Evolutionary conservation across 2,329 filamentous ascomycete genomes (phyloP).

Genomic region (Aspergillus sp.): DNA sequence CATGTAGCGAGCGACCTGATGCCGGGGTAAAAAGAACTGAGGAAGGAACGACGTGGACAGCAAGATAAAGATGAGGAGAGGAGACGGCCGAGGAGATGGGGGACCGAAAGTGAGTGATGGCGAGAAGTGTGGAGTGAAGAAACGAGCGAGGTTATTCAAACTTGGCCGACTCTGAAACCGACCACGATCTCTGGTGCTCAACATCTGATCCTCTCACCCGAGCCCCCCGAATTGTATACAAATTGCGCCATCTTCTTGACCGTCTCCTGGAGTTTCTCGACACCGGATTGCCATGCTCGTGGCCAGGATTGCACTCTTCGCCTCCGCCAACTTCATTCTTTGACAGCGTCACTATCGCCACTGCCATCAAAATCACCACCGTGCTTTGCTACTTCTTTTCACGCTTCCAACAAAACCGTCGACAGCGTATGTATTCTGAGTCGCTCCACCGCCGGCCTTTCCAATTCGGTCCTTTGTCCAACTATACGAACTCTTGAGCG

Average conservation of each 20-base stretch:
- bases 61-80: not conserved
- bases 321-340: not conserved
- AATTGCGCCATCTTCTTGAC: not conserved
- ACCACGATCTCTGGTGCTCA: not conserved
- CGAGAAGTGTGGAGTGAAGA: not conserved
- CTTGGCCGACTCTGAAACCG: not conserved
- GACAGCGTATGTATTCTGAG: not conserved
- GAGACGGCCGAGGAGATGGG: not conserved
- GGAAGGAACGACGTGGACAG: not conserved
- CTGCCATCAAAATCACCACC: not conserved
- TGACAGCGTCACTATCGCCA: not conserved
- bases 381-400: not conserved
- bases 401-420: not conserved
- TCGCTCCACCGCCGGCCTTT: not conserved
- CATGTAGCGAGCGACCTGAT: slow-evolving; percentile 2
- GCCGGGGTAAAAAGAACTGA: not conserved
- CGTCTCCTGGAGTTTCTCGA: not conserved
- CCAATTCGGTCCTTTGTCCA: not conserved
- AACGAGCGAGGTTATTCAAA: not conserved
- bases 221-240: not conserved
- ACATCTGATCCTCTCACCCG: slow-evolving; percentile 2
- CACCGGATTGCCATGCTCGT: not conserved
- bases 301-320: not conserved
- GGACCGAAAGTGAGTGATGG: not conserved
- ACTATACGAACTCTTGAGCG: not conserved